These are phyloP conservation scores for Eucalyptus tenuipes DNA, from an alignment of 345 rosid species.

Conservation along the genomic window DNA sequence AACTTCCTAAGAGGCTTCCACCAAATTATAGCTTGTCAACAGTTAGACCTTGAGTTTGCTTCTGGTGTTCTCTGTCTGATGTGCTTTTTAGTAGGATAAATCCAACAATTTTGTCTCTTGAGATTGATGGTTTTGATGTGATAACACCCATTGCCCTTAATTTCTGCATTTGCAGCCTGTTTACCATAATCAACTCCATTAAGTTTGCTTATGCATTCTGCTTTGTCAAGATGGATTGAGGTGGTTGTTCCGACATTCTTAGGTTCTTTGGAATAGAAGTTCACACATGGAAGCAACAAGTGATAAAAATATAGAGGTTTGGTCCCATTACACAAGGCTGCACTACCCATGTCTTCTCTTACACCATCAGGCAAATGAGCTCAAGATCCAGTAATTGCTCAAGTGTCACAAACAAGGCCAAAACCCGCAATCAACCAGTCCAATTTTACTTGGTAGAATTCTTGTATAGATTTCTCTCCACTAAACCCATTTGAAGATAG, in stretches of 20 bases:
- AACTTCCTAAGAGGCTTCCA: not conserved
- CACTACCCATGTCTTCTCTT: not conserved
- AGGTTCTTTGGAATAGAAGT: not conserved
- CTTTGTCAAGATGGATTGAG: not conserved
- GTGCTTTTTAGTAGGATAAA: not conserved
- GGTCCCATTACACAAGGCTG: not conserved
- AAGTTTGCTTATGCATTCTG: not conserved
- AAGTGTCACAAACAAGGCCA: not conserved
- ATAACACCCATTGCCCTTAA: not conserved
- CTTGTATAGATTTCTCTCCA: not conserved
- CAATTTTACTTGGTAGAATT: not conserved
- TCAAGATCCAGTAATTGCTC: not conserved
- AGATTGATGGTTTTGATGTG: not conserved
- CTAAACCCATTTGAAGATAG: not conserved
- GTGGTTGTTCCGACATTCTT: not conserved
- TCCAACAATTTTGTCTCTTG: not conserved
- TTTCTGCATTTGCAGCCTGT: not conserved
- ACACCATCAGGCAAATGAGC: not conserved
- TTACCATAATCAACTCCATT: not conserved
- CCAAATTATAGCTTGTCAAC: not conserved
- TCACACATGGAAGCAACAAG: not conserved
- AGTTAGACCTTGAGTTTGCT: not conserved
- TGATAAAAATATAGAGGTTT: not conserved
- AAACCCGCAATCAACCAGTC: not conserved
- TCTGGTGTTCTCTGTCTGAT: not conserved